phyloP scores from a whole-genome alignment of 805 yeast genomes.

The Myxozyma kluyveri region DNA sequence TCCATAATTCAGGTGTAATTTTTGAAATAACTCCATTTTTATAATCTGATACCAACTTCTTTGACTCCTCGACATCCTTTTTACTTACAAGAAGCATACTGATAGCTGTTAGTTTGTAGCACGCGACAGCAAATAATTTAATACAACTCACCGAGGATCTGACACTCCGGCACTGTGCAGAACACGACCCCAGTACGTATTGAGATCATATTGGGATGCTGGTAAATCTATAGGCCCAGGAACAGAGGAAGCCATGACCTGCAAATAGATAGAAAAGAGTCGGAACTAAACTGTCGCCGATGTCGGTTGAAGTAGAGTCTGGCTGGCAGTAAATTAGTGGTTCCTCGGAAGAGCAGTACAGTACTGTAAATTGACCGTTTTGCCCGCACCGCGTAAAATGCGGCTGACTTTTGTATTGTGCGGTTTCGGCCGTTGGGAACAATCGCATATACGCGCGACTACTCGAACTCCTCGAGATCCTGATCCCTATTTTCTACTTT shows the following conservation, averaged over 20 bases:
- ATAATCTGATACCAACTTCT: slow-evolving; percentile 63
- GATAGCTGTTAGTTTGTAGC: neutral
- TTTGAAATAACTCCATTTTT: slow-evolving; percentile 61
- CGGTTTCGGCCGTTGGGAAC: no score
- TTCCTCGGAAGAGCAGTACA: neutral
- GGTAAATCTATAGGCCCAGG: slow-evolving; percentile 82
- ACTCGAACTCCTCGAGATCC: no score
- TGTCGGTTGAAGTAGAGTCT: no score
- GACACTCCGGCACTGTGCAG: slow-evolving; percentile 90
- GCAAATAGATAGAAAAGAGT: no score
- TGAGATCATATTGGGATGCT: slow-evolving; percentile 71
- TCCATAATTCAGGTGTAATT: slow-evolving; percentile 84
- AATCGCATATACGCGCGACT: no score
- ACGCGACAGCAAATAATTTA: no score
- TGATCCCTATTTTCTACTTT: no score
- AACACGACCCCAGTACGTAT: slow-evolving; percentile 90
- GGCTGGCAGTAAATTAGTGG: no score
- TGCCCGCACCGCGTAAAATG: no score
- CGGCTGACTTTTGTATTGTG: no score
- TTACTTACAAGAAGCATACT: slow-evolving; percentile 74
- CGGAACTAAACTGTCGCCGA: no score
- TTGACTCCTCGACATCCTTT: slow-evolving; percentile 62
- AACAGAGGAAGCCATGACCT: slow-evolving; percentile 89
- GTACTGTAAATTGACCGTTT: no score
- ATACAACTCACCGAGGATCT: slow-evolving; percentile 57